Percentiles rank a stretch among this genome's conserved stretches.
phyloP scores from a whole-genome alignment of 2,329 filamentous ascomycete species.

The Microdochium bolleyi region DNA sequence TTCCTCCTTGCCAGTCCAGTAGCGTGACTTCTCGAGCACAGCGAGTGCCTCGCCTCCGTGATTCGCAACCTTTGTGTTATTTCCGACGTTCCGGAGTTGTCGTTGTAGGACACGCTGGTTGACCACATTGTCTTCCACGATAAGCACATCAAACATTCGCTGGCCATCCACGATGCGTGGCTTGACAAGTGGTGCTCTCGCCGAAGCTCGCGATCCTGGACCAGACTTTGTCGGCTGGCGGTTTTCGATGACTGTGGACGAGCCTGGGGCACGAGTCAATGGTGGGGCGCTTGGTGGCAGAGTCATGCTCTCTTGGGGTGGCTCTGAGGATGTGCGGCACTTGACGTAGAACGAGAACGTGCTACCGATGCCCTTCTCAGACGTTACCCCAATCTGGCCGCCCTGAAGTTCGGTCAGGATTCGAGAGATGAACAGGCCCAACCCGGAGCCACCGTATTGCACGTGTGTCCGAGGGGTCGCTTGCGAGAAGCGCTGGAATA shows the following conservation, averaged over 20 bases:
- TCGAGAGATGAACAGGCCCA: constrained; percentile 69
- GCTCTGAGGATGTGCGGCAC: constrained; percentile 45
- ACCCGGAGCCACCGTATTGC: constrained; percentile 62
- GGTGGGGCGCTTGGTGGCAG: constrained; percentile 16
- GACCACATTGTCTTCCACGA: constrained; percentile 62
- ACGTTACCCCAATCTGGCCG: constrained; percentile 67
- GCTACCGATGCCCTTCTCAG: constrained; percentile 58
- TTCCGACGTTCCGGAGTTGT: constrained; percentile 52
- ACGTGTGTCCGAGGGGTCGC: constrained; percentile 63
- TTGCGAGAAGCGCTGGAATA: constrained; percentile 64
- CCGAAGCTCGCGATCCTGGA: constrained; percentile 6
- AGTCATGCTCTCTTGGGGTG: constrained; percentile 26
- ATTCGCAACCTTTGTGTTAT: constrained; percentile 54
- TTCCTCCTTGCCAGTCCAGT: constrained; percentile 41
- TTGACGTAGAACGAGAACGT: constrained; percentile 74
- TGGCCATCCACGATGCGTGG: constrained; percentile 17
- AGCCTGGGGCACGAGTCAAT: constrained; percentile 20
- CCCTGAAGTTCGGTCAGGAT: constrained; percentile 71
- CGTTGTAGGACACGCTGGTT: constrained; percentile 58
- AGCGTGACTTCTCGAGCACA: constrained; percentile 44
- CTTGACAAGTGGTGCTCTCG: constrained; percentile 8
- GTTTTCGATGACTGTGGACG: constrained; percentile 21
- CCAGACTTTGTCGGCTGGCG: constrained; percentile 12
- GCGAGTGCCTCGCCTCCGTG: constrained; percentile 57
- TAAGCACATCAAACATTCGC: constrained; percentile 46